These are phyloP conservation scores for Ophiognomonia clavigignenti-juglandacearum DNA, from an alignment of 2,329 filamentous ascomycete genomes.

Conservation along the genomic window DNA sequence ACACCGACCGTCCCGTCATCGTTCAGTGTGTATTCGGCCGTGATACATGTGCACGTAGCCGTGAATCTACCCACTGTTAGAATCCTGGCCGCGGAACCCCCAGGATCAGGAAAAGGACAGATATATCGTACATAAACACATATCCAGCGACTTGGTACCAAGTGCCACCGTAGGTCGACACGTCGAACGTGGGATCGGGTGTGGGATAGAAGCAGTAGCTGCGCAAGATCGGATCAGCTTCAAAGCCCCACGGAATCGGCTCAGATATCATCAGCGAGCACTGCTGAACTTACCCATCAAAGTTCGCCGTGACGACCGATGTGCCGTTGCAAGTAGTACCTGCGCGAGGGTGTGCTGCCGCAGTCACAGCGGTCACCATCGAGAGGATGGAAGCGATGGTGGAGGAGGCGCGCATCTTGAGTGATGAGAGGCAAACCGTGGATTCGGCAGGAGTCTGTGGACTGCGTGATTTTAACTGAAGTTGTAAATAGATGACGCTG, in stretches of 20 bases:
- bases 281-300: constrained; percentile 13
- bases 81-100: neutral
- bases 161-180: constrained; percentile 13
- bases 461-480: no score
- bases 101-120: neutral
- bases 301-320: constrained; percentile 9
- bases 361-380: constrained; percentile 4
- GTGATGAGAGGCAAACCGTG: neutral
- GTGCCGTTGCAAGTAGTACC: constrained; percentile 11
- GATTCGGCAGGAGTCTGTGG: neutral
- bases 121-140: neutral
- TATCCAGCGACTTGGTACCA: constrained; percentile 19
- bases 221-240: neutral
- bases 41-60: constrained; percentile 17
- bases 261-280: neutral
- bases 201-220: constrained; percentile 19
- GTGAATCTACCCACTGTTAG: constrained; percentile 15
- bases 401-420: constrained; percentile 8
- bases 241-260: neutral
- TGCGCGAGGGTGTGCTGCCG: neutral
- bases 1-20: constrained; percentile 17
- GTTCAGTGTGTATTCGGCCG: constrained; percentile 18
- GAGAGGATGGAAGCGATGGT: constrained; percentile 1
- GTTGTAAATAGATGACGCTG: no score
- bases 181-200: constrained; percentile 16